A percentile compares a stretch with the other conserved stretches of the same genome.
These are phyloP conservation scores for Cytospora leucostoma DNA, from an alignment of 2,329 filamentous ascomycete genomes.

Conservation along the genomic window DNA sequence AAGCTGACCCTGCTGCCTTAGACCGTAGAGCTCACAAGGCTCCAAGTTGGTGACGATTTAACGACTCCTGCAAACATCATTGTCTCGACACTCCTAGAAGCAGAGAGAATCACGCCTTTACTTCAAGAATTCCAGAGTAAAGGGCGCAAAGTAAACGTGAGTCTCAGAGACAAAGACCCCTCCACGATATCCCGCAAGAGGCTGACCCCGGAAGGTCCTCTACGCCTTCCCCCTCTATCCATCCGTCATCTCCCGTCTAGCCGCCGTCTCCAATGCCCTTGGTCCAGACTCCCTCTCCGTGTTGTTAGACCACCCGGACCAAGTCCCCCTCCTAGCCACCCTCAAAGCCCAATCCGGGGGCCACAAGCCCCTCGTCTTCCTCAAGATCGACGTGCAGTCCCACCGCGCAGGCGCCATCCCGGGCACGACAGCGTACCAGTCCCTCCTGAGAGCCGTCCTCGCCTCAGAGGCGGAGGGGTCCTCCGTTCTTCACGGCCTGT, in stretches of 20 bases:
- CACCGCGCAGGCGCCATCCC: slow-evolving; percentile 68
- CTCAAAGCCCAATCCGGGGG: slow-evolving; percentile 46
- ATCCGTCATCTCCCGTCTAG: slow-evolving; percentile 61
- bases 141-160: slow-evolving; percentile 61
- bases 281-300: slow-evolving; percentile 60
- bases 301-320: slow-evolving; percentile 68
- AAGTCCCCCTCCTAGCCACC: slow-evolving; percentile 53
- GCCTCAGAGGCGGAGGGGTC: slow-evolving; percentile 55
- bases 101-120: slow-evolving; percentile 64
- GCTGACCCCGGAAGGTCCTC: slow-evolving; percentile 51
- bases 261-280: slow-evolving; percentile 55
- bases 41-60: slow-evolving; percentile 66
- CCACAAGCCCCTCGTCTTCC: slow-evolving; percentile 57
- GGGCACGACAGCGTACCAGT: slow-evolving; percentile 46
- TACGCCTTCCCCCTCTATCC: slow-evolving; percentile 71
- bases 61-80: slow-evolving; percentile 60
- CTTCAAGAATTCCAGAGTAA: slow-evolving; percentile 57
- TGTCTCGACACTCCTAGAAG: slow-evolving; percentile 74
- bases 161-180: slow-evolving; percentile 28
- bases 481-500: slow-evolving; percentile 26
- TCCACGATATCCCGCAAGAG: background rate
- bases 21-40: slow-evolving; percentile 65
- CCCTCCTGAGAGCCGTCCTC: slow-evolving; percentile 61
- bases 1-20: slow-evolving; percentile 34
- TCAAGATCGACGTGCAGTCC: slow-evolving; percentile 76